A percentile compares a stretch with the other conserved stretches of the same genome.
Evolutionary conservation across 345 rosid genomes (phyloP).

Genomic region (Ceriops zippeliana): DNA sequence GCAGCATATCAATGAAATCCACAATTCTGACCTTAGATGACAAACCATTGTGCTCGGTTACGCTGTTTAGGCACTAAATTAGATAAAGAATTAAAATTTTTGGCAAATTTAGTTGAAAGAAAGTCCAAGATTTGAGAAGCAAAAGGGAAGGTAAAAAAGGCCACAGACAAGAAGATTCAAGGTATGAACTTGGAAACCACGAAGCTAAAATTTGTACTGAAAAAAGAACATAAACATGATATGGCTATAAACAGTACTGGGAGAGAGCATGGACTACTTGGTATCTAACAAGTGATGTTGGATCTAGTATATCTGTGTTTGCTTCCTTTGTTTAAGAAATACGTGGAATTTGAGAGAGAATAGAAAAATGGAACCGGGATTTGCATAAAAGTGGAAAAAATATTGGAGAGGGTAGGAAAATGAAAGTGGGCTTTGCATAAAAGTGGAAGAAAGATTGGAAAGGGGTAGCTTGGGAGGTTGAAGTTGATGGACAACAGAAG

Average conservation of each 20-base stretch:
- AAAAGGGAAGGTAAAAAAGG: background rate
- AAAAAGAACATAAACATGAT: background rate
- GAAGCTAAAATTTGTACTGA: background rate
- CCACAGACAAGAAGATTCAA: background rate
- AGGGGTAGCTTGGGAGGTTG: conserved; percentile 7
- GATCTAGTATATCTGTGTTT: background rate
- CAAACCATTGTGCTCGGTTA: conserved; percentile 28
- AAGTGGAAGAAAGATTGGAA: background rate
- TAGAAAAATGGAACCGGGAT: background rate
- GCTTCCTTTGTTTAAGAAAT: background rate
- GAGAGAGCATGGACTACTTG: background rate
- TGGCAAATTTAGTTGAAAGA: background rate
- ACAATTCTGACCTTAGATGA: conserved; percentile 21
- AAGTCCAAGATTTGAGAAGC: background rate
- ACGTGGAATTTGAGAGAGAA: background rate
- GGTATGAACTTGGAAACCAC: background rate
- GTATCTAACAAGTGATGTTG: background rate
- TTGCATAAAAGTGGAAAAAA: background rate
- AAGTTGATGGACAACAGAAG: conserved; percentile 18
- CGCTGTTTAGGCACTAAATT: background rate
- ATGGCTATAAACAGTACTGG: background rate
- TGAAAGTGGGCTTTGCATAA: background rate
- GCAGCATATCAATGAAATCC: conserved; percentile 21
- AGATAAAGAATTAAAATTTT: background rate
- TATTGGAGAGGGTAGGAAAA: background rate